Percentiles rank a stretch among this genome's conserved stretches.
Evolutionary conservation across 805 yeast species (phyloP).

Genomic region (Barnettozyma siamensis): DNA sequence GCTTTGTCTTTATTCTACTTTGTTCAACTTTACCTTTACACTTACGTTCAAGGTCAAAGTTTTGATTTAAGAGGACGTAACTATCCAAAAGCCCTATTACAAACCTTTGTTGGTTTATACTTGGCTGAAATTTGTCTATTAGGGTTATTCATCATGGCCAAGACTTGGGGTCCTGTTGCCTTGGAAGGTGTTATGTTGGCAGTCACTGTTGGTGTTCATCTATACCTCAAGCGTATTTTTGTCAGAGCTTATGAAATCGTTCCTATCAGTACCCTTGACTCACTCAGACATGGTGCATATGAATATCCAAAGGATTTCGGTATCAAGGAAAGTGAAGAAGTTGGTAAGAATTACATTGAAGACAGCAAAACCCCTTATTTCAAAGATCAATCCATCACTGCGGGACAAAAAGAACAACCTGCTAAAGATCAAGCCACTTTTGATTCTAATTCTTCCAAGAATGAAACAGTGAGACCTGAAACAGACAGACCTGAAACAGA

Average conservation of each 20-base stretch:
- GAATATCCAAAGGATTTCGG: constrained; percentile 71
- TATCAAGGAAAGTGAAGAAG: constrained; percentile 44
- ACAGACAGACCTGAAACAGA: too few species aligned
- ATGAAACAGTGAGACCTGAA: constrained; percentile 27
- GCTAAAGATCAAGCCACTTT: constrained; percentile 13
- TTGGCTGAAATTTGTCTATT: constrained; percentile 63
- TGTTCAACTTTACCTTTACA: constrained; percentile 57
- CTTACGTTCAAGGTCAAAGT: constrained; percentile 53
- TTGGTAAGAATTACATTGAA: constrained; percentile 35
- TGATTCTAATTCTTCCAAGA: constrained; percentile 25
- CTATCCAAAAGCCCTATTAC: constrained; percentile 68
- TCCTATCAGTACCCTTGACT: constrained; percentile 52
- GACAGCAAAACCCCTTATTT: constrained; percentile 21
- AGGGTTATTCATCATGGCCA: constrained; percentile 70
- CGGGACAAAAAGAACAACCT: constrained; percentile 14
- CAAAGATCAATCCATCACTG: constrained; percentile 27
- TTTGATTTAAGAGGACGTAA: constrained; percentile 66
- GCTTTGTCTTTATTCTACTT: constrained; percentile 52
- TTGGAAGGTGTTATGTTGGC: constrained; percentile 56
- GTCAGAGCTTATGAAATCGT: constrained; percentile 61
- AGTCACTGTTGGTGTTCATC: constrained; percentile 54
- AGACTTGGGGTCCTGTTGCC: constrained; percentile 74
- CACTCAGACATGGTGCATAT: constrained; percentile 35
- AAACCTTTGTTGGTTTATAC: constrained; percentile 65
- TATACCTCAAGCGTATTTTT: constrained; percentile 53